Conservation (phyloP, 495 filamentous ascomycete species). For the Bathelium albidoporum region DNA sequence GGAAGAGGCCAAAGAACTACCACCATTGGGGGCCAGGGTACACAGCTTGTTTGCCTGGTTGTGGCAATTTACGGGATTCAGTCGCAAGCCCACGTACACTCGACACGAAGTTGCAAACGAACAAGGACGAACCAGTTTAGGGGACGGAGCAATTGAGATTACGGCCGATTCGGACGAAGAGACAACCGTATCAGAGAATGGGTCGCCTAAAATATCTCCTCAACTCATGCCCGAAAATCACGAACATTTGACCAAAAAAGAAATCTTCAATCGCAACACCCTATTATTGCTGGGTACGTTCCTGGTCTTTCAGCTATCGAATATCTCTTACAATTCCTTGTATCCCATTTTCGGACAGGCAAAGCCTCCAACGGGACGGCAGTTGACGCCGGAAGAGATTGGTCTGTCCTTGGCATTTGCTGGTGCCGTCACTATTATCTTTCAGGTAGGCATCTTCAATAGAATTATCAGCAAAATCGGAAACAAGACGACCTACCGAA, state of each 20-base stretch:
- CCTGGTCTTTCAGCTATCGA: constrained; percentile 77
- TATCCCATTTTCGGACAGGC: constrained; percentile 85
- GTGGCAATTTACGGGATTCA: constrained; percentile 59
- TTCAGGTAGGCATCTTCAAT: constrained; percentile 77
- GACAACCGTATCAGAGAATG: constrained; percentile 12
- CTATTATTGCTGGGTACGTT: constrained; percentile 70
- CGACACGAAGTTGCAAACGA: constrained; percentile 20
- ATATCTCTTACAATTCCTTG: constrained; percentile 80
- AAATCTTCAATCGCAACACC: constrained; percentile 65
- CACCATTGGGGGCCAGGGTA: constrained; percentile 48
- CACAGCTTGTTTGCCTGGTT: constrained; percentile 55
- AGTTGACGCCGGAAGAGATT: constrained; percentile 66
- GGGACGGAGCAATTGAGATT: constrained; percentile 29
- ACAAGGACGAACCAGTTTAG: constrained; percentile 3
- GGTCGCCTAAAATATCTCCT: constrained; percentile 28
- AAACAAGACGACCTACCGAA: constrained; percentile 72
- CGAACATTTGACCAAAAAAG: constrained; percentile 23
- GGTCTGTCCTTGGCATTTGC: constrained; percentile 80
- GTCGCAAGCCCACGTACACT: constrained; percentile 47
- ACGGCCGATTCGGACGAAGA: constrained; percentile 32
- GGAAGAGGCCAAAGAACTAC: constrained; percentile 56
- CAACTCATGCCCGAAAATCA: constrained; percentile 30
- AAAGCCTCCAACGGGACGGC: constrained; percentile 60
- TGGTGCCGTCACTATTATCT: constrained; percentile 72
- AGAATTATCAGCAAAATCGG: constrained; percentile 70